Percentiles rank a stretch among this genome's conserved stretches.
These are phyloP conservation scores for Cryptococcus sp. DNA, from an alignment of 1,284 basidiomycete species.

Conservation along the genomic window DNA sequence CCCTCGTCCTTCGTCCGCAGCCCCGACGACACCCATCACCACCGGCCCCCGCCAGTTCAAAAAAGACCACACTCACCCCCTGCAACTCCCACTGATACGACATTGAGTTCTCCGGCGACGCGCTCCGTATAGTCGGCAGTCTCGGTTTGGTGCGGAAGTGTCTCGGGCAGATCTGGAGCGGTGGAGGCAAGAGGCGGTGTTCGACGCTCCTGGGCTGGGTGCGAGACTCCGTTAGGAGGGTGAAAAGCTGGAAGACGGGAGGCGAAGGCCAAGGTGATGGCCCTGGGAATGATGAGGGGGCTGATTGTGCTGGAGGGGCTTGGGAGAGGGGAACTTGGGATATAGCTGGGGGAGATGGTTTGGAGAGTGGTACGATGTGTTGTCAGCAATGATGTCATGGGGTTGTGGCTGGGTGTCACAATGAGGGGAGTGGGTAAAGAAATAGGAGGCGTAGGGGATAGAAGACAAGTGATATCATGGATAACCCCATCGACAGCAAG, in stretches of 20 bases:
- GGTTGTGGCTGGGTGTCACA: no score
- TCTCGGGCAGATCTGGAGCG: conserved; percentile 1
- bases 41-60: no score
- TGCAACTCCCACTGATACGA: conserved; percentile 16
- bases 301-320: neutral
- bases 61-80: conserved; percentile 10
- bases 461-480: no score
- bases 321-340: neutral
- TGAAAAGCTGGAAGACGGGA: neutral
- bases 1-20: no score
- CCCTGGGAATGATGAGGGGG: neutral
- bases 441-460: no score
- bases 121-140: conserved; percentile 21
- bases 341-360: neutral
- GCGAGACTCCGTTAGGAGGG: neutral
- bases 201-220: conserved; percentile 10
- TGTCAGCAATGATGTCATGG: no score
- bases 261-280: neutral
- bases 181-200: conserved; percentile 4
- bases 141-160: conserved; percentile 11
- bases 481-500: no score
- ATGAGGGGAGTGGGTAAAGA: no score
- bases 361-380: neutral
- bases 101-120: conserved; percentile 16
- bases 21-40: no score